Base-by-base conservation (phyloP, 305 asterid species). In the Fraxinus ornus region DNA sequence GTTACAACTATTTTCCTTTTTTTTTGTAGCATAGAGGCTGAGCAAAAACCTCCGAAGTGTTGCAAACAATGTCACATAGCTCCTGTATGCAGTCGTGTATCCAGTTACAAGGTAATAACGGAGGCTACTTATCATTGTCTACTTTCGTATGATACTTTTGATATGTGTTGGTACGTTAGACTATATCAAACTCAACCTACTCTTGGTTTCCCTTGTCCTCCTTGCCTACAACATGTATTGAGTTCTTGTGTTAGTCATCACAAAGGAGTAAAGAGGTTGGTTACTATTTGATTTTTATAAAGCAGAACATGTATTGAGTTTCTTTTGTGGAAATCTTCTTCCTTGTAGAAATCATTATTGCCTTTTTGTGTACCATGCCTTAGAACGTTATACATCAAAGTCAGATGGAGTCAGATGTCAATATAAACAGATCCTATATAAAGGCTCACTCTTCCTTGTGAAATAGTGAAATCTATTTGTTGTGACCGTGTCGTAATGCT, bases 261-360 rank as follows among this genome's bases (percentile, higher is more conserved):
- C 90, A 84, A 91, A 28, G 98, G 97, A 88, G 91, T 91, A 33
- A 97, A 92, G 82, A 91, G 88, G 85, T 92, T 85, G 97, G 98
- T 95, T 86, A 35, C 92, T 36, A 39, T 72, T 26, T 70, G 22
- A 71, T 15, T 87, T 73, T 88, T 77, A 82, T 79, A 79, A 49
- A 55, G 2, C 80, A 35, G 36, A 79, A 73, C 10, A 36, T 30
- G 70, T 47, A 44, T 64, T 32, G 71, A 17, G 32, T 37, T 28
- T 92, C 86, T 85, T 92, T 82, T 95, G 98, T 49, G 98, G 98
- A 80, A 90, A 88, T 83, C 98, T 89, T 90, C 97, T 95, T 77
- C 86, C 92, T 35, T 95, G 98, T 83, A 91, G 95, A 84, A 93
- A 95, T 81, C 98, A 95, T 89, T 92, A 91, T 84, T 95, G 98